phyloP scores from a whole-genome alignment of 2,329 filamentous ascomycete species.

The Talaromyces sp. region DNA sequence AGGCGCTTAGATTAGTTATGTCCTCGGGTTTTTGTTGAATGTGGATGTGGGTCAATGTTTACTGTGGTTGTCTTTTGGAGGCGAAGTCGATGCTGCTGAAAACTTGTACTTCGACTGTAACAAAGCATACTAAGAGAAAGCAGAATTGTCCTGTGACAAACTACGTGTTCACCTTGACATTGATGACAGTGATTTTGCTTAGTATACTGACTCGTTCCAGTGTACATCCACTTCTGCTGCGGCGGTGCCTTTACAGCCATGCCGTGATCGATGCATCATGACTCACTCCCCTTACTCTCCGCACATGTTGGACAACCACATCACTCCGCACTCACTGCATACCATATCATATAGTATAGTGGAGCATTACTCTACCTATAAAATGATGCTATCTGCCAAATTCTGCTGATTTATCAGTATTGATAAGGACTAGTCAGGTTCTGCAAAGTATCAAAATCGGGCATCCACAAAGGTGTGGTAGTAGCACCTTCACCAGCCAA shows the following conservation, averaged over 20 bases:
- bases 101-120: too few species aligned
- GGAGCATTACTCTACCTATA: too few species aligned
- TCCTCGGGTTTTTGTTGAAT: background rate
- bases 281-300: background rate
- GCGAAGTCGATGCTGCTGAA: too few species aligned
- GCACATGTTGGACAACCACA: background rate
- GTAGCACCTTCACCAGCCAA: slow-evolving; percentile 17
- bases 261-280: background rate
- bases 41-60: too few species aligned
- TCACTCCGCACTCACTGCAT: background rate
- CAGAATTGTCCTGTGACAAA: too few species aligned
- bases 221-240: background rate
- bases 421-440: slow-evolving; percentile 22
- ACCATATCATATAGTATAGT: background rate
- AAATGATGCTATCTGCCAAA: too few species aligned
- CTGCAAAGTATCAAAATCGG: slow-evolving; percentile 37
- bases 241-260: background rate
- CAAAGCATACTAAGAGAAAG: too few species aligned
- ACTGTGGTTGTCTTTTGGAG: too few species aligned
- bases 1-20: background rate
- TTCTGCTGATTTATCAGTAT: slow-evolving; percentile 2
- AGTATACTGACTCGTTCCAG: background rate
- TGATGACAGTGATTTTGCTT: too few species aligned
- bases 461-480: slow-evolving; percentile 35
- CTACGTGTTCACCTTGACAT: too few species aligned